phyloP scores from a whole-genome alignment of 2,329 filamentous ascomycete genomes.

The Coniochaeta sp. region DNA sequence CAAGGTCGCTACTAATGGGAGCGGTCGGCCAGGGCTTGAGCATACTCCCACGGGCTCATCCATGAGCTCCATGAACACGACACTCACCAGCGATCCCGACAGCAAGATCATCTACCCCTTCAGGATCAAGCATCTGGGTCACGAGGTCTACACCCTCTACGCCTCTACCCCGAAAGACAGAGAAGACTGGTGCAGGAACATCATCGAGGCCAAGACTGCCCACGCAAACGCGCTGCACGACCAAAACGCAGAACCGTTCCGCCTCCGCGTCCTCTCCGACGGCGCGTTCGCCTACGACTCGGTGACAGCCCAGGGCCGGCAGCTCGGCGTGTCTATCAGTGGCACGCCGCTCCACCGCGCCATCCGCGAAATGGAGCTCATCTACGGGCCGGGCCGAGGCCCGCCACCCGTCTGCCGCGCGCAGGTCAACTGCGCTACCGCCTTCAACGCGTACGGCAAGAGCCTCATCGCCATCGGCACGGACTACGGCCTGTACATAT shows the following conservation, averaged over 20 bases:
- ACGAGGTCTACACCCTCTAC: constrained; percentile 88
- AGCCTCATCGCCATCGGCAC: constrained; percentile 91
- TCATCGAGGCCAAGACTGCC: constrained; percentile 88
- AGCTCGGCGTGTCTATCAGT: constrained; percentile 65
- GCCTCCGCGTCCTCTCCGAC: constrained; percentile 84
- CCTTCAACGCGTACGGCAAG: constrained; percentile 77
- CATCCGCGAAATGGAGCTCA: constrained; percentile 78
- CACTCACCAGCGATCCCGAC: constrained; percentile 56
- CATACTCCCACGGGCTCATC: constrained; percentile 65
- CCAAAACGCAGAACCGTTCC: constrained; percentile 94
- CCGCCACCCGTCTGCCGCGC: constrained; percentile 76
- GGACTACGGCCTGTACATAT: constrained; percentile 87
- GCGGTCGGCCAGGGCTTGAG: constrained; percentile 51
- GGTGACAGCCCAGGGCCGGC: constrained; percentile 50
- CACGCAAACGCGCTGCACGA: constrained; percentile 83
- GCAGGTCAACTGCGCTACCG: constrained; percentile 85
- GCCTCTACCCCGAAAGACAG: constrained; percentile 68
- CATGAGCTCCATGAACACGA: constrained; percentile 37
- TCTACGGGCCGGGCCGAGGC: constrained; percentile 62
- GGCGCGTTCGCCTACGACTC: constrained; percentile 79
- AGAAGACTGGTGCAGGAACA: constrained; percentile 86
- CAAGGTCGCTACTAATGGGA: constrained; percentile 44
- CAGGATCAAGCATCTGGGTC: constrained; percentile 88
- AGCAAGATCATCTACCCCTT: constrained; percentile 89
- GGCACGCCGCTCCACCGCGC: constrained; percentile 89